Evolutionary conservation across 2,329 filamentous ascomycete genomes (phyloP).

Genomic region (Plectosphaerella cucumerina): DNA sequence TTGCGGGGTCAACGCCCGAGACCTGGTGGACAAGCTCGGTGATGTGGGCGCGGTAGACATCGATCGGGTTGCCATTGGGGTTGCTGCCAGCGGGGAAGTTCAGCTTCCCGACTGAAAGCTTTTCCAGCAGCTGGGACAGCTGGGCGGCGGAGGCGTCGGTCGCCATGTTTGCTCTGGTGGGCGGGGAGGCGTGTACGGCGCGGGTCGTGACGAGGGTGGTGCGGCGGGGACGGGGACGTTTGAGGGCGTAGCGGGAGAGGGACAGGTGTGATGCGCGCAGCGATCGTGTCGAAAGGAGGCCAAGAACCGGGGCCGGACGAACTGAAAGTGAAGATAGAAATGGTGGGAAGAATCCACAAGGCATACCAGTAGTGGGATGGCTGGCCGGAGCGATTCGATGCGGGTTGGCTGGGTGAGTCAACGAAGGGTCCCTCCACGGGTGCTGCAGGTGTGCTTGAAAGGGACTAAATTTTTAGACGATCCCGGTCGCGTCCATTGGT

Average conservation of each 20-base stretch:
- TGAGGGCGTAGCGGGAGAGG: conserved; percentile 2
- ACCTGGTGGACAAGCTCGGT: conserved; percentile 63
- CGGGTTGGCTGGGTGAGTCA: background rate
- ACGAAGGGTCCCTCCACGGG: background rate
- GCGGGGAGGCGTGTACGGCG: background rate
- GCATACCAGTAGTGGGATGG: background rate
- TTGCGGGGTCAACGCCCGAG: conserved; percentile 63
- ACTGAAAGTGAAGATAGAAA: conserved; percentile 1
- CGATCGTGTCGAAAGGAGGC: conserved; percentile 1
- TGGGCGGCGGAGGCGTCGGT: conserved; percentile 21
- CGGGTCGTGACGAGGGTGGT: background rate
- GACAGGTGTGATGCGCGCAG: conserved; percentile 2
- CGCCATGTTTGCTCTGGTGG: conserved; percentile 15
- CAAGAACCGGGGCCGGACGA: conserved; percentile 1
- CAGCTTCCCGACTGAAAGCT: conserved; percentile 28
- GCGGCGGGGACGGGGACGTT: background rate
- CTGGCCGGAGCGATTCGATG: background rate
- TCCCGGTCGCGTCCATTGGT: background rate
- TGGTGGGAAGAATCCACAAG: background rate
- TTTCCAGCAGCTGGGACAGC: conserved; percentile 27
- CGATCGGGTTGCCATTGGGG: conserved; percentile 69
- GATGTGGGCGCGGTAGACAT: conserved; percentile 76
- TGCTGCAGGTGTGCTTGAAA: background rate
- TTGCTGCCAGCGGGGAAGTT: conserved; percentile 51
- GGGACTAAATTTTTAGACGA: background rate